A percentile compares a stretch with the other conserved stretches of the same genome.
Conservation (phyloP, 768 basidiomycete species). For the Russula emetica region DNA sequence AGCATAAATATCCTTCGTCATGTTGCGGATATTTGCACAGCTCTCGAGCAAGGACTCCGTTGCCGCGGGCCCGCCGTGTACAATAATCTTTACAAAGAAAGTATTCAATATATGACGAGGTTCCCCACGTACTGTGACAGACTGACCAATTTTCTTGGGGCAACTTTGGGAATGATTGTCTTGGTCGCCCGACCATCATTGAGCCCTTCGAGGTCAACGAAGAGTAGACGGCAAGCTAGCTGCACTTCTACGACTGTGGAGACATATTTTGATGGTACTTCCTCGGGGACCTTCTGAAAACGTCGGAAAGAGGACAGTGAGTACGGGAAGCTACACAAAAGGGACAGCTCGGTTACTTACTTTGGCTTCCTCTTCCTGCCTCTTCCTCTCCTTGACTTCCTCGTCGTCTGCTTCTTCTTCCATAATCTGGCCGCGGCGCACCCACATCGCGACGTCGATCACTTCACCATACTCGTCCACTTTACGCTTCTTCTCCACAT, state of each 20-base stretch:
- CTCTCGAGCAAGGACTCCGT: slow-evolving; percentile 73
- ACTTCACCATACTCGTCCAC: slow-evolving; percentile 97
- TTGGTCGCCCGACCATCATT: slow-evolving; percentile 97
- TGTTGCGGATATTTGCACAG: slow-evolving; percentile 76
- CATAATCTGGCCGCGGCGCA: slow-evolving; percentile 83
- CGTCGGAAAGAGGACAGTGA: slow-evolving; percentile 14
- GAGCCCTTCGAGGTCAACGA: slow-evolving; percentile 93
- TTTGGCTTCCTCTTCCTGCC: slow-evolving; percentile 79
- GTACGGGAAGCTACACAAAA: not conserved
- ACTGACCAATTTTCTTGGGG: slow-evolving; percentile 89
- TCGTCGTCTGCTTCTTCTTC: slow-evolving; percentile 87
- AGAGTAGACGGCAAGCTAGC: slow-evolving; percentile 80
- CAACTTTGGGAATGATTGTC: slow-evolving; percentile 93
- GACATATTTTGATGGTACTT: slow-evolving; percentile 90
- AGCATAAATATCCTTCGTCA: slow-evolving; percentile 90
- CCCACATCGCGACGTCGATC: slow-evolving; percentile 93
- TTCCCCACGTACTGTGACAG: not conserved
- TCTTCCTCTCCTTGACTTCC: slow-evolving; percentile 67
- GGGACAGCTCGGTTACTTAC: slow-evolving; percentile 37
- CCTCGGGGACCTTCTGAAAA: slow-evolving; percentile 62
- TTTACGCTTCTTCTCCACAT: slow-evolving; percentile 84
- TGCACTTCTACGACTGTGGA: slow-evolving; percentile 71
- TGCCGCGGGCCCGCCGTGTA: slow-evolving; percentile 67
- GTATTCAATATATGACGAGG: slow-evolving; percentile 11
- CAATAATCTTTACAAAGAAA: slow-evolving; percentile 62